A percentile compares a stretch with the other conserved stretches of the same genome.
These are phyloP conservation scores for Acanthamoeba triangularis DNA, from an alignment of 208 protist species.

Conservation along the genomic window DNA sequence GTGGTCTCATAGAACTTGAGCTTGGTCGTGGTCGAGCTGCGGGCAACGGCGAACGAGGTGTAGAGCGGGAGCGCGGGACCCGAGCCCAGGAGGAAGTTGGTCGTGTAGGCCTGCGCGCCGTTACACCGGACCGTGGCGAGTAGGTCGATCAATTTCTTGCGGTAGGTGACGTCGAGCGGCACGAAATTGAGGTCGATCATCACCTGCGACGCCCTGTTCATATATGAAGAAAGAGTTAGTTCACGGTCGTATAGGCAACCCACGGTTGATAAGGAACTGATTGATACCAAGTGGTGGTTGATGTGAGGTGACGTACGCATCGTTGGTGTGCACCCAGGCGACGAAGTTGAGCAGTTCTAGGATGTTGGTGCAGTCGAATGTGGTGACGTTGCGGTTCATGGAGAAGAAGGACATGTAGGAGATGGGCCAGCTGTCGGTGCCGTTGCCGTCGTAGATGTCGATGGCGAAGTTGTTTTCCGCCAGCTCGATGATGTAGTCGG, in stretches of 20 bases:
- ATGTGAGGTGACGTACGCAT: neutral
- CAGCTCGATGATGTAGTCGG: neutral
- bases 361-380: conserved; percentile 27
- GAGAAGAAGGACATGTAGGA: conserved; percentile 71
- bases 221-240: neutral
- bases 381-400: neutral
- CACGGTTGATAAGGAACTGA: too few species aligned
- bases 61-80: conserved; percentile 30
- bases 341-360: conserved; percentile 48
- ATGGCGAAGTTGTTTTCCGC: neutral
- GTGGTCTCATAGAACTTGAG: conserved; percentile 33
- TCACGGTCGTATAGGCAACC: neutral
- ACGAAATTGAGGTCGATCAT: conserved; percentile 42
- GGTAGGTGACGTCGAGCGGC: conserved; percentile 36
- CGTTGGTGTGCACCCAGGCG: conserved; percentile 54
- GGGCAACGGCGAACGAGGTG: conserved; percentile 32
- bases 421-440: conserved; percentile 22
- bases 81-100: neutral
- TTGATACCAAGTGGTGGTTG: too few species aligned
- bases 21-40: neutral
- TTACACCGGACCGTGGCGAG: conserved; percentile 14
- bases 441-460: conserved; percentile 43
- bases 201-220: neutral
- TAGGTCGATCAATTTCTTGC: conserved; percentile 43
- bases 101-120: conserved; percentile 12